phyloP scores from a whole-genome alignment of 192 early-diverging fungal genomes.

The Gigaspora rosea region DNA sequence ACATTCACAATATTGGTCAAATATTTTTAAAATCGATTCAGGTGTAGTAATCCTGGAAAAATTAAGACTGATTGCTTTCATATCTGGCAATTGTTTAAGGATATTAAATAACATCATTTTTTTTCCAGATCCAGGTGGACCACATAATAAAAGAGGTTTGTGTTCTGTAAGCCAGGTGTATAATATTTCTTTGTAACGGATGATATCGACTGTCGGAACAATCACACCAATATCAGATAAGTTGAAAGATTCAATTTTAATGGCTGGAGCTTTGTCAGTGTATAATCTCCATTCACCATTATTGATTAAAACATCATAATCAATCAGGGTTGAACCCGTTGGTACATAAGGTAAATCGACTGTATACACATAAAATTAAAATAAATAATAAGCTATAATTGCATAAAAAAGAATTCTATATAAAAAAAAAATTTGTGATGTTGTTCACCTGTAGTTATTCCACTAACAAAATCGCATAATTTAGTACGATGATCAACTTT shows the following conservation, averaged over 20 bases:
- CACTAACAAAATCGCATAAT: conserved; percentile 82
- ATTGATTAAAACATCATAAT: conserved; percentile 84
- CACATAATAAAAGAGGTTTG: conserved; percentile 93
- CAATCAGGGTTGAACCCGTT: conserved; percentile 66
- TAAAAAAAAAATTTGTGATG: too few species aligned
- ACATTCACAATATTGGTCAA: conserved; percentile 99
- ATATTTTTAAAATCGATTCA: conserved; percentile 90
- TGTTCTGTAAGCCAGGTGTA: conserved; percentile 96
- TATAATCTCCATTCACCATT: conserved; percentile 90
- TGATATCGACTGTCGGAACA: conserved; percentile 98
- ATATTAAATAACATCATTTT: conserved; percentile 99
- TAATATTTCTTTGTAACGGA: conserved; percentile 94
- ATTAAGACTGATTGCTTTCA: conserved; percentile 97
- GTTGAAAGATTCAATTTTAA: conserved; percentile 94
- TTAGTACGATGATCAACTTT: conserved; percentile 66
- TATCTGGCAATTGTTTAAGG: conserved; percentile 87
- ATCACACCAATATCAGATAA: conserved; percentile 91
- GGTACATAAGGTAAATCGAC: conserved; percentile 68
- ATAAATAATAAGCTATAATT: too few species aligned
- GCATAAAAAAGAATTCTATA: too few species aligned
- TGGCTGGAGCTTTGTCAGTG: conserved; percentile 81
- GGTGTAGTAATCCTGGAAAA: conserved; percentile 98
- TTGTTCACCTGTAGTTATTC: conserved; percentile 50
- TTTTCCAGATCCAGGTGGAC: conserved; percentile 99
- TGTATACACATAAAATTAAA: too few species aligned